Conservation (phyloP, 495 filamentous ascomycete species). For the Lasiosphaeria ovina region DNA sequence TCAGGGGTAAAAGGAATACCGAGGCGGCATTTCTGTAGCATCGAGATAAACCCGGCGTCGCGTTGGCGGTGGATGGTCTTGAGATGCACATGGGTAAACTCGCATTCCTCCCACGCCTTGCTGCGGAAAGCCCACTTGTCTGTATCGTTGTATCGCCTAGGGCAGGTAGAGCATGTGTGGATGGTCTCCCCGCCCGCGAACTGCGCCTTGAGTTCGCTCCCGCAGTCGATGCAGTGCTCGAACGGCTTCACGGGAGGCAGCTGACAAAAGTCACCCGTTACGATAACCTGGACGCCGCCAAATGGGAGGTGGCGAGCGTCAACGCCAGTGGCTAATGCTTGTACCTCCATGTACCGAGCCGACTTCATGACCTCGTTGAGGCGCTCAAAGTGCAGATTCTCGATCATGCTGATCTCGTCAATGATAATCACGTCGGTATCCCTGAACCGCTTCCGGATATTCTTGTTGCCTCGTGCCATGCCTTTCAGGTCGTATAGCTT, state of each 20-base stretch:
- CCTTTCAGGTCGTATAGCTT: conserved; percentile 14
- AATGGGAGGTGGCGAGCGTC: conserved; percentile 58
- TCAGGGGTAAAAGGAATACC: conserved; percentile 35
- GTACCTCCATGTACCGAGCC: conserved; percentile 19
- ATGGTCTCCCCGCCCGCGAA: conserved; percentile 58
- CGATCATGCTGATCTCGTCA: conserved; percentile 52
- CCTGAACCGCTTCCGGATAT: conserved; percentile 28
- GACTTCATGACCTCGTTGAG: conserved; percentile 51
- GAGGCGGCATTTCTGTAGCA: conserved; percentile 52
- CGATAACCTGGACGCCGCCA: conserved; percentile 87
- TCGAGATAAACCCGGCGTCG: conserved; percentile 46
- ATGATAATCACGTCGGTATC: conserved; percentile 45
- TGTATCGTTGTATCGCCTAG: conserved; percentile 30
- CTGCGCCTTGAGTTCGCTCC: conserved; percentile 68
- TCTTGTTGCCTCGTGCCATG: conserved; percentile 3
- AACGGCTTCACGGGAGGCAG: conserved; percentile 84
- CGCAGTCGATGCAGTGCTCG: conserved; percentile 74
- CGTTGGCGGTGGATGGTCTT: conserved; percentile 53
- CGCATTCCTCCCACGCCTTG: conserved; percentile 35
- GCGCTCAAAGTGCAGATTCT: conserved; percentile 54
- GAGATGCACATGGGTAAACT: conserved; percentile 42
- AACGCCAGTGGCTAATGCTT: background rate
- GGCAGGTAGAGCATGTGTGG: conserved; percentile 46
- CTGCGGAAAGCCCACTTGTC: conserved; percentile 43
- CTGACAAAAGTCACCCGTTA: conserved; percentile 97